Conservation (phyloP, 108 stramenopile species). For the Schizochytrium sp. region DNA sequence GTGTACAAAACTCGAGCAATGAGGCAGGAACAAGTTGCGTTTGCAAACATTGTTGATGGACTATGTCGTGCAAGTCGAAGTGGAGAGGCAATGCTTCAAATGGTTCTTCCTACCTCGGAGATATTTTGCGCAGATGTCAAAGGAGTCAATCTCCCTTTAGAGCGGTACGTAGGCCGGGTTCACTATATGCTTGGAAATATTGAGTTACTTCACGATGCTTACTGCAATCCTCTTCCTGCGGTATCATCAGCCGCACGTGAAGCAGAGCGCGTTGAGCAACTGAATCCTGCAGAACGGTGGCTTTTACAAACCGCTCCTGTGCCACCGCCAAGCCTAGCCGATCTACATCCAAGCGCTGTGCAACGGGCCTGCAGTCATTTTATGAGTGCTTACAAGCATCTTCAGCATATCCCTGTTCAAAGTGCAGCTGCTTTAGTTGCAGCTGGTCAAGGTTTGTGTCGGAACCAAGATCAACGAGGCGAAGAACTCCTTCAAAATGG, state of each 20-base stretch:
- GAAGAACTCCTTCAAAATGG: not conserved
- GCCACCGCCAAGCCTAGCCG: not conserved
- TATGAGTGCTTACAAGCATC: conserved; percentile 39
- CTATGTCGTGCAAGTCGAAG: conserved; percentile 11
- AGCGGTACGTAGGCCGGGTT: conserved; percentile 27
- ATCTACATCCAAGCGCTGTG: conserved; percentile 15
- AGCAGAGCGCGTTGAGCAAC: conserved; percentile 2
- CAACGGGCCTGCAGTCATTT: conserved; percentile 18
- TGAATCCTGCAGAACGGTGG: conserved; percentile 30
- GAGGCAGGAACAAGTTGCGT: not conserved
- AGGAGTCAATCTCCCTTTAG: conserved; percentile 25
- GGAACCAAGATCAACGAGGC: conserved; percentile 20
- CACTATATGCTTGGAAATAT: conserved; percentile 33
- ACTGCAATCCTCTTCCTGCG: not conserved
- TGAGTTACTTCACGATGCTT: conserved; percentile 34
- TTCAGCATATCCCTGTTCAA: conserved; percentile 13
- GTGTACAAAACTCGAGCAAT: not conserved
- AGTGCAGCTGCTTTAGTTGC: not conserved
- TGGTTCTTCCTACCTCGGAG: conserved; percentile 39
- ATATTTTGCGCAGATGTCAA: not conserved
- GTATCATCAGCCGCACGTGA: conserved; percentile 12
- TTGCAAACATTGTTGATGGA: not conserved
- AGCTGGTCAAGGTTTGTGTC: conserved; percentile 16
- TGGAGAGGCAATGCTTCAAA: conserved; percentile 43
- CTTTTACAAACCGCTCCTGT: conserved; percentile 28